Conservation (phyloP, 371 early-diverging fungal species). For the Rhizopus microsporus region DNA sequence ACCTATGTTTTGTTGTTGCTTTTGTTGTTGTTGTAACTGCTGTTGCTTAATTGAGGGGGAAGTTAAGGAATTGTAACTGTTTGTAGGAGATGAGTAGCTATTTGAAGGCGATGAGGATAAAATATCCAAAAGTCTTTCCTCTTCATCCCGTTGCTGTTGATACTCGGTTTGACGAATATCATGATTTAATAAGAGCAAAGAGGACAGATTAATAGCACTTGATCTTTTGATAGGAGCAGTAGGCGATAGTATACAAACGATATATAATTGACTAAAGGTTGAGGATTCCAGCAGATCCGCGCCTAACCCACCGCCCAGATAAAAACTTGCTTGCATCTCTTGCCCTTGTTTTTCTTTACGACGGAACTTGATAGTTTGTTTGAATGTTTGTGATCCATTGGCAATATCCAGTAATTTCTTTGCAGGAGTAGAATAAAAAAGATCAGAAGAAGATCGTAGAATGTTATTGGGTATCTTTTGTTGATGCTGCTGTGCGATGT, state of each 20-base stretch:
- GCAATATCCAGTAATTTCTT: constrained; percentile 14
- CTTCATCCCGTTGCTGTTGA: too few relatives aligned
- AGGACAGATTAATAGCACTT: neutral
- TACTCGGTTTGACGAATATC: too few relatives aligned
- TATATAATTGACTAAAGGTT: constrained; percentile 11
- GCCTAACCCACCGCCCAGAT: constrained; percentile 28
- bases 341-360: constrained; percentile 3
- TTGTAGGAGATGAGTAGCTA: too few relatives aligned
- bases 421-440: constrained; percentile 6
- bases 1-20: neutral
- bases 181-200: too few relatives aligned
- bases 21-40: neutral
- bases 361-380: constrained; percentile 11
- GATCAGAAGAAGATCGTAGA: constrained; percentile 16
- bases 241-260: constrained; percentile 20
- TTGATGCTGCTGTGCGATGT: constrained; percentile 15
- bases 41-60: too few relatives aligned
- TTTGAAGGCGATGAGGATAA: too few relatives aligned
- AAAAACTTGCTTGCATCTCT: constrained; percentile 19
- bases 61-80: too few relatives aligned
- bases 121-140: too few relatives aligned
- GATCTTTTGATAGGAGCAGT: neutral
- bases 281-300: constrained; percentile 18
- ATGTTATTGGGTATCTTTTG: constrained; percentile 5
- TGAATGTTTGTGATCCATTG: constrained; percentile 27